Percentiles rank a stretch among this genome's conserved stretches.
phyloP scores from a whole-genome alignment of 768 basidiomycete species.

The Boletus subcaerulescens region DNA sequence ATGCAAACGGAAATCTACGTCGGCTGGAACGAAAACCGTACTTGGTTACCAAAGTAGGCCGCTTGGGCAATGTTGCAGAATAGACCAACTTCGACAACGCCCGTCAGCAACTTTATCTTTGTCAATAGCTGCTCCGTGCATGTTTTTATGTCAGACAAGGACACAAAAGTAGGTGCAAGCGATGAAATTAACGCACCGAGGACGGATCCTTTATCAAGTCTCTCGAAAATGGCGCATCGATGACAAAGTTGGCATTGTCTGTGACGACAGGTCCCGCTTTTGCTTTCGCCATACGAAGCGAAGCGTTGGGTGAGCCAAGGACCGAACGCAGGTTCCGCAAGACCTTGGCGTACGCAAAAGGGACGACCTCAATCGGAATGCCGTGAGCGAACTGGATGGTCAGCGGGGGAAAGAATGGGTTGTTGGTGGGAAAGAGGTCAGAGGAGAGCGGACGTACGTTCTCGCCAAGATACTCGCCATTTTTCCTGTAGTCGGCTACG shows the following conservation, averaged over 20 bases:
- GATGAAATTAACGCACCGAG: slow-evolving; percentile 36
- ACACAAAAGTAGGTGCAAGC: background rate
- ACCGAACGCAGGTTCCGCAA: slow-evolving; percentile 62
- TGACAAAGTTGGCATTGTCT: slow-evolving; percentile 97
- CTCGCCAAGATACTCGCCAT: slow-evolving; percentile 76
- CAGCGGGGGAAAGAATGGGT: background rate
- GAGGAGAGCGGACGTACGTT: slow-evolving; percentile 51
- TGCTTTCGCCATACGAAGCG: slow-evolving; percentile 89
- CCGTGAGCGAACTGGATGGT: slow-evolving; percentile 71
- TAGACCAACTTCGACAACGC: slow-evolving; percentile 98
- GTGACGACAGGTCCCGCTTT: slow-evolving; percentile 95
- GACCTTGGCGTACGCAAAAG: slow-evolving; percentile 92
- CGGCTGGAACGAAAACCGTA: slow-evolving; percentile 26
- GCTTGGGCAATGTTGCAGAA: slow-evolving; percentile 92
- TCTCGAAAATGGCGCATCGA: slow-evolving; percentile 87
- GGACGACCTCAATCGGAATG: slow-evolving; percentile 94
- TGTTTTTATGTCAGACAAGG: background rate
- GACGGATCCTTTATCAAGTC: slow-evolving; percentile 66
- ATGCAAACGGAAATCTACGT: background rate
- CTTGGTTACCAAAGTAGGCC: slow-evolving; percentile 94
- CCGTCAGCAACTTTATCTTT: slow-evolving; percentile 90
- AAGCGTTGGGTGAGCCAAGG: slow-evolving; percentile 65
- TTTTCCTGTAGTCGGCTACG: slow-evolving; percentile 96
- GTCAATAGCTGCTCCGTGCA: slow-evolving; percentile 55
- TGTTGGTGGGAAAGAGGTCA: background rate